Base-by-base conservation (phyloP, 78 protist genomes). In the Dictyostelium purpureum region DNA sequence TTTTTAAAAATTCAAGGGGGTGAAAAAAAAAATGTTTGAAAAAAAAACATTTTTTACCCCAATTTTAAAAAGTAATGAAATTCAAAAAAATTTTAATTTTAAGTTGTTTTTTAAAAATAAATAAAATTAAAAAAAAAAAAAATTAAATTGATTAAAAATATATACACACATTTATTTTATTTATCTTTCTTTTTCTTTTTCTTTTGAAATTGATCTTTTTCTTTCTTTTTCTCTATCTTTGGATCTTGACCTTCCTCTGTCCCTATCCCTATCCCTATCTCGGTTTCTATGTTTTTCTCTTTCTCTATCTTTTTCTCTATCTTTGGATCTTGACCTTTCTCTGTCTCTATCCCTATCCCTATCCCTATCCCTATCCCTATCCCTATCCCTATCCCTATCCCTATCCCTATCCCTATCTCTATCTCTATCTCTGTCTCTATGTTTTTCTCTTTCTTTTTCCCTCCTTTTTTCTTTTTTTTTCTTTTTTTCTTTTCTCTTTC, bases 401-500 rank as follows among this genome's bases (percentile, higher is more conserved):
- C 33, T 47, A 1, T 33, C 51, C 12, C 43, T 56, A 16, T 76
- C 40, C 1, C 9, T 76, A 2, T 40, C 54, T 38, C 45, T 75
- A 33, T 75, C 45, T 6, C 42, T 54, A 4, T 67, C 76, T 40
- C 28, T 71, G 1, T 73, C 56, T 57, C n/a, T 45, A 0, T 51
- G 47, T 65, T 37, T 81, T 49, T 45, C 52, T 70, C 66, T 38
- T 56, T 47, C 19, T 69, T 21, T 80, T 1, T 45, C 47, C 10
- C 28, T 31, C 10, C 42, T 3, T 57, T 83, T 83, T 40, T 31
- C 38, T 42, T 49, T 42, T 73, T 54, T 59, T 40, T 79, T 65
- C 38, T 79, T 73, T 38, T 73, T 54, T 18, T 43, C 73, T 16
- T 38, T 28, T 31, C 57, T 66, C 33, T 66, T 83, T 81, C 70